Base-by-base conservation (phyloP, 108 stramenopile species). In the Parmales sp. region DNA sequence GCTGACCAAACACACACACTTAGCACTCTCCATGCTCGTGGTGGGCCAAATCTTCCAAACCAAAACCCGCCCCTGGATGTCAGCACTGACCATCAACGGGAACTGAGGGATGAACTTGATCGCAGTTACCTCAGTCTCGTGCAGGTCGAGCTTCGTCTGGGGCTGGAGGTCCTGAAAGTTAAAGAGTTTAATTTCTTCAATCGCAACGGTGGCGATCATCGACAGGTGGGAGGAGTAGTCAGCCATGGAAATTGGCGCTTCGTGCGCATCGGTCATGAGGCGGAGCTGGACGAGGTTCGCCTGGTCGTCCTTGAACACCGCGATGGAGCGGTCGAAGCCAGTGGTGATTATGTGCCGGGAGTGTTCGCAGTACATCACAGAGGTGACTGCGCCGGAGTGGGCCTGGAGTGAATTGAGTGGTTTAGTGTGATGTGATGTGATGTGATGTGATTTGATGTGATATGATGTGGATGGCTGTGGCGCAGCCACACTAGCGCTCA, bases 121-220 rank as follows among this genome's bases (percentile, higher is more conserved):
- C 29, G 20, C 28, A 16, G 54, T 60, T 13, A 60, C 54, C 31
- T 60, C 54, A 3, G 54, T 60, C 5, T 11, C 54, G 16, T 60
- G 54, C 29, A 60, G 28, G 16, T 28, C 29, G 2, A 60, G 54
- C 6, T 28, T 13, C 7, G 29, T 34, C 20, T 60, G 54, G n/a
- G 36, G 54, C 54, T 60, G 54, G n/a, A 60, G 54, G 20, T 60
- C 54, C 54, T 60, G 54, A 34, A 60, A 60, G 54, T 60, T 34
- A 28, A 28, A 60, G 31, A 60, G 31, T 20, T 60, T 60, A 13
- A 60, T 20, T 20, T 60, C 54, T 13, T 60, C 54, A 7, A 28
- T 34, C 3, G 54, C 26, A 11, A 60, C 54, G 31, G 54, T 60
- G 31, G 54, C 54, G 2, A 60, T 48, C 4, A 48, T 6, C 4